A percentile compares a stretch with the other conserved stretches of the same genome.
Evolutionary conservation across 2,329 filamentous ascomycete species (phyloP).

Genomic region (Penicillium sp.): DNA sequence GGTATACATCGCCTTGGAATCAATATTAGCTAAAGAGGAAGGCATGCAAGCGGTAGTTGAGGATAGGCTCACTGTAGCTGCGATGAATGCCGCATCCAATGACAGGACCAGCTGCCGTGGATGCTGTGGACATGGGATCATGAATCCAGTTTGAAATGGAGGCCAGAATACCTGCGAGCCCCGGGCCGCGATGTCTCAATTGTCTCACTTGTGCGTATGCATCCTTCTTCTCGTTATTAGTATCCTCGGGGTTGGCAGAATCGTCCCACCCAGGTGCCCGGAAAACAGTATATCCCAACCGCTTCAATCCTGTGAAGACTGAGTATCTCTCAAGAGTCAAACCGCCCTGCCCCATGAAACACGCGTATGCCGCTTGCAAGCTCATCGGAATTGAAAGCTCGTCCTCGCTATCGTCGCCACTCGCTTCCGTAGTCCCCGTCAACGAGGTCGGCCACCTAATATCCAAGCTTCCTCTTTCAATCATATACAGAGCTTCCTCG

Average conservation of each 20-base stretch:
- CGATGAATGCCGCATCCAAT: conserved; percentile 55
- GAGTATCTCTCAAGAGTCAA: conserved; percentile 76
- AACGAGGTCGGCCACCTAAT: conserved; percentile 71
- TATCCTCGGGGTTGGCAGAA: conserved; percentile 28
- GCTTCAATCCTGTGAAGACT: conserved; percentile 81
- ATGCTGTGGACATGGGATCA: conserved; percentile 23
- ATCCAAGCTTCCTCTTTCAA: conserved; percentile 85
- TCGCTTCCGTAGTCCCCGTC: conserved; percentile 20
- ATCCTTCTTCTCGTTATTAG: conserved; percentile 1
- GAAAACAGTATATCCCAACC: conserved; percentile 77
- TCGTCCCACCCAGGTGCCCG: conserved; percentile 62
- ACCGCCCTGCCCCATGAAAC: conserved; percentile 69
- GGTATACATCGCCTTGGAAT: conserved; percentile 66
- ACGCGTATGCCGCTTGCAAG: conserved; percentile 83
- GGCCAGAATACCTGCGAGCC: conserved; percentile 31
- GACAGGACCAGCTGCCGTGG: conserved; percentile 48
- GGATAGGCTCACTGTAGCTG: conserved; percentile 46
- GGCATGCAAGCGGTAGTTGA: background rate
- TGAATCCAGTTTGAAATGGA: conserved; percentile 37
- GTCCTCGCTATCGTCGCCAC: conserved; percentile 42
- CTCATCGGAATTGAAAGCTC: conserved; percentile 77
- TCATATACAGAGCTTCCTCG: conserved; percentile 84
- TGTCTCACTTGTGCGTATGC: conserved; percentile 3
- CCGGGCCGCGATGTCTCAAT: conserved; percentile 17
- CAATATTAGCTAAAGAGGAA: background rate